These are phyloP conservation scores for Mycena galopus DNA, from an alignment of 768 basidiomycete species.

Conservation along the genomic window DNA sequence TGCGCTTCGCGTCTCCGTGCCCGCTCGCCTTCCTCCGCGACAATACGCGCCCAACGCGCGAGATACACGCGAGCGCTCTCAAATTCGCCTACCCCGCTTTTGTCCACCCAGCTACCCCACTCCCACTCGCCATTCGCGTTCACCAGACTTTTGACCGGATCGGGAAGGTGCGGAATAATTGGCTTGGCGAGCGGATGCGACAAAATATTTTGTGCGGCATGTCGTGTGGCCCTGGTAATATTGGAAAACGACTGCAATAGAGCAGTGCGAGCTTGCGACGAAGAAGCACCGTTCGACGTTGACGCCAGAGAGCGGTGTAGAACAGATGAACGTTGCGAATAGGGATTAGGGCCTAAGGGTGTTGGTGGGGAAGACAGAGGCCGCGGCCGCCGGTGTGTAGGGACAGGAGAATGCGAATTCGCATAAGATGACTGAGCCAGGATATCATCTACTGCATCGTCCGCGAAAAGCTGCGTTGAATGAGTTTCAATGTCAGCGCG, in stretches of 20 bases:
- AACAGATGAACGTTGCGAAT: slow-evolving; percentile 78
- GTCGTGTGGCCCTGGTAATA: slow-evolving; percentile 92
- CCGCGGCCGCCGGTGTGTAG: slow-evolving; percentile 83
- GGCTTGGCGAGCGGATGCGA: slow-evolving; percentile 97
- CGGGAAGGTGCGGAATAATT: slow-evolving; percentile 95
- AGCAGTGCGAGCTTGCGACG: slow-evolving; percentile 82
- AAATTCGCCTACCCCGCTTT: slow-evolving; percentile 94
- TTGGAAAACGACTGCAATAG: slow-evolving; percentile 95
- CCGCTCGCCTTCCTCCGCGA: slow-evolving; percentile 97
- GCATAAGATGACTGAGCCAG: slow-evolving; percentile 83
- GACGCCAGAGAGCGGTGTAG: slow-evolving; percentile 83
- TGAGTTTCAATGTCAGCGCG: slow-evolving; percentile 94
- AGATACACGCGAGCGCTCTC: slow-evolving; percentile 97
- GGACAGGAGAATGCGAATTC: slow-evolving; percentile 84
- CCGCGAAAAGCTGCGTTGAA: slow-evolving; percentile 84
- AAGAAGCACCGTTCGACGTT: slow-evolving; percentile 61
- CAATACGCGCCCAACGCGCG: slow-evolving; percentile 96
- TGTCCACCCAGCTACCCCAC: slow-evolving; percentile 95
- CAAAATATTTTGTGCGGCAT: slow-evolving; percentile 94
- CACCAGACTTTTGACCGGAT: slow-evolving; percentile 91
- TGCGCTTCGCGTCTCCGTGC: slow-evolving; percentile 86
- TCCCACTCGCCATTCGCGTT: slow-evolving; percentile 92
- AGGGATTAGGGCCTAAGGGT: slow-evolving; percentile 59
- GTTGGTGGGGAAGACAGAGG: slow-evolving; percentile 62
- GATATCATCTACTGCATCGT: slow-evolving; percentile 91